Evolutionary conservation across 495 filamentous ascomycete species (phyloP).

Genomic region (Daldinia caldariorum): DNA sequence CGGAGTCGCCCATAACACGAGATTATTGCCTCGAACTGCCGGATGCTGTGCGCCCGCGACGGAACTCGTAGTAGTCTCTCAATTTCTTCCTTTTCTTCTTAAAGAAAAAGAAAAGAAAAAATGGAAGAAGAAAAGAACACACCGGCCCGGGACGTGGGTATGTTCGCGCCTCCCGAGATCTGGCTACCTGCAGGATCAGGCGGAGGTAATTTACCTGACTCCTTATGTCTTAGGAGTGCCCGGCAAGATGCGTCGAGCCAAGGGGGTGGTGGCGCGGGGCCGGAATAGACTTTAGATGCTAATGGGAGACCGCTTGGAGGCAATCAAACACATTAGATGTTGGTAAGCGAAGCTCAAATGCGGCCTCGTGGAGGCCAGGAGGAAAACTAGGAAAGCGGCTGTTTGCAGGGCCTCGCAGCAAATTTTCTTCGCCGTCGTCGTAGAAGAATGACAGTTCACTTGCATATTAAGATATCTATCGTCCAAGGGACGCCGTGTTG

Average conservation of each 20-base stretch:
- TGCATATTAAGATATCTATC: background rate
- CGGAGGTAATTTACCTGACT: background rate
- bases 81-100: background rate
- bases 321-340: slow-evolving; percentile 18
- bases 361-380: background rate
- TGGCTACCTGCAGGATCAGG: slow-evolving; percentile 41
- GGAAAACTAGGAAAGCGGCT: slow-evolving; percentile 14
- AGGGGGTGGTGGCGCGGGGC: background rate
- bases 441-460: slow-evolving; percentile 14
- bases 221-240: slow-evolving; percentile 14
- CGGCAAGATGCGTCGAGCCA: background rate
- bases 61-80: background rate
- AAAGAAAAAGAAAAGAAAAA: too few species aligned
- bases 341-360: slow-evolving; percentile 32
- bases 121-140: background rate
- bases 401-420: slow-evolving; percentile 22
- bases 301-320: slow-evolving; percentile 4
- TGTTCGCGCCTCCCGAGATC: slow-evolving; percentile 23
- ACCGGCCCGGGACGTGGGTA: background rate
- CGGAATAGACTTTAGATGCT: background rate
- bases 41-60: background rate
- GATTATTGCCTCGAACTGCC: background rate
- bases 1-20: background rate
- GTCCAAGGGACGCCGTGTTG: background rate
- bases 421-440: background rate